Base-by-base conservation (phyloP, 306 rosid species). In the Vachellia collinsii region DNA sequence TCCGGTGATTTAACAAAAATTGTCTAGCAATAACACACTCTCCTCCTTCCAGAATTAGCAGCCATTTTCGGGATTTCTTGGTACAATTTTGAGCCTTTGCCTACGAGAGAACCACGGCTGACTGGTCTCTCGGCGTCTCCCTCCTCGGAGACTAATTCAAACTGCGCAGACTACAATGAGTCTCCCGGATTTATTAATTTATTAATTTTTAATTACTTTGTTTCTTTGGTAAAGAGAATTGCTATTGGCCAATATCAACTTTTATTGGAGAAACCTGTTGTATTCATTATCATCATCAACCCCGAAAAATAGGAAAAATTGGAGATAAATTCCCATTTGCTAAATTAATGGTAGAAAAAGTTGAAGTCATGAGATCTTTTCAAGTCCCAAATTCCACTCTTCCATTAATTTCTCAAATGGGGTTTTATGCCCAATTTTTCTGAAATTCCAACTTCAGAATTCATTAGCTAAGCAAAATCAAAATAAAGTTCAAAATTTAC, bases 11-110 rank as follows among this genome's bases (percentile, higher is more conserved):
- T 11, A 9, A 19, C 72, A 37, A 39, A 29, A 66, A 20, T 38
- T 4, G 29, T 19, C 39, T 8, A 16, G 29, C 29, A 39, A 41
- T 20, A 13, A 62, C 17, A 5, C 68, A 34, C 39, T 29, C 68
- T 20, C 43, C 76, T 72, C 74, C 47, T 56, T 54, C 72, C 36
- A 48, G 20, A 50, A 50, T 16, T 50, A 50, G 56, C 56, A 50
- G 56, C 56, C 56, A 16, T 16, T 50, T 16, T 14, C 7, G 56
- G 20, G 56, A 12, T 50, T 8, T 16, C 56, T 50, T 50, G n/a
- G 56, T 16, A 14, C 20, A 16, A 50, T 50, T 50, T 50, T 50
- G 56, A 50, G 56, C 20, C 56, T 50, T 16, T 50, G 20, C 56
- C 56, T 50, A 50, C 20, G 20, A 50, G 56, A 50, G 20, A 50